These are phyloP conservation scores for Diaporthe capsici DNA, from an alignment of 2,329 filamentous ascomycete species.

Conservation along the genomic window DNA sequence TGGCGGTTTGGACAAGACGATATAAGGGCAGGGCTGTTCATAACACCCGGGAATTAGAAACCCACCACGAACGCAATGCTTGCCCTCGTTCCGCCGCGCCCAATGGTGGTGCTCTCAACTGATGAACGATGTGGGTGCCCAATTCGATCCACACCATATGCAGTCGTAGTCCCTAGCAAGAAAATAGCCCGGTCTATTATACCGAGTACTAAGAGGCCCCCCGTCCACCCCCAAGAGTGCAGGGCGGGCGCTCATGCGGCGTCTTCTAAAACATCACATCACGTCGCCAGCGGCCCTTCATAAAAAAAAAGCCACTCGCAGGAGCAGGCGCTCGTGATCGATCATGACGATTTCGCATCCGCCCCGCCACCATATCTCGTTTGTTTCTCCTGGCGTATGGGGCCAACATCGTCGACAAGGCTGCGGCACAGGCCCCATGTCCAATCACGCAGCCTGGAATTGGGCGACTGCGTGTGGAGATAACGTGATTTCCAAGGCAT, in stretches of 20 bases:
- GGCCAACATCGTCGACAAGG: neutral
- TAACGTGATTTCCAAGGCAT: constrained; percentile 38
- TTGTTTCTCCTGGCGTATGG: neutral
- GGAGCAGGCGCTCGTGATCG: neutral
- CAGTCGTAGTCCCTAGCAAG: neutral
- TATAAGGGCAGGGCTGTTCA: constrained; percentile 15
- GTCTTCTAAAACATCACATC: constrained; percentile 15
- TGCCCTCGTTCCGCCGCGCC: neutral
- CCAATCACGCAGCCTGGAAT: neutral
- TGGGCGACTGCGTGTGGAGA: neutral
- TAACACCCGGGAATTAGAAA: constrained; percentile 3
- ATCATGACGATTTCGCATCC: neutral
- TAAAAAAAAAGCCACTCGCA: neutral
- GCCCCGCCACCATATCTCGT: constrained; percentile 5
- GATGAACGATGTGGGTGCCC: neutral
- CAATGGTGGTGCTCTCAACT: neutral
- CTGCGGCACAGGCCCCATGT: neutral
- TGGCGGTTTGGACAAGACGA: neutral
- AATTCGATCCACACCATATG: neutral
- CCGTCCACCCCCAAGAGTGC: neutral
- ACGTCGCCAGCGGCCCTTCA: neutral
- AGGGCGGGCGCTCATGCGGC: neutral
- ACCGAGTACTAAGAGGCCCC: neutral
- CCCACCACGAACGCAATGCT: neutral
- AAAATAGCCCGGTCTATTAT: constrained; percentile 9